phyloP scores from a whole-genome alignment of 2,329 filamentous ascomycete species.

The Dryadomyces sulphureus region DNA sequence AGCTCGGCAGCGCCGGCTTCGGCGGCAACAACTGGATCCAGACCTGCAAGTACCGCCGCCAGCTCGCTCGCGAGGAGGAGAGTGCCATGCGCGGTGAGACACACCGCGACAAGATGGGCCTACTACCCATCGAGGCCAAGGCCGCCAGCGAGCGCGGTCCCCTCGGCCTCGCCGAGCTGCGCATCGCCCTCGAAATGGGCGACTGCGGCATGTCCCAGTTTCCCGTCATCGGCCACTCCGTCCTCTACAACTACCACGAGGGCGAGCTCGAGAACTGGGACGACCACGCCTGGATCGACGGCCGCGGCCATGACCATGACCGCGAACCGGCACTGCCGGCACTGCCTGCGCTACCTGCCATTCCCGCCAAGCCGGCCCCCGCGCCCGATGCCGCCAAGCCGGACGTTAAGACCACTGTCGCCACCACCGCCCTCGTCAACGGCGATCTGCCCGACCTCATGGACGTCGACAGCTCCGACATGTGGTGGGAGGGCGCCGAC shows the following conservation, averaged over 20 bases:
- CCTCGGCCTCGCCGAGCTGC: slow-evolving; percentile 63
- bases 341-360: neutral
- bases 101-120: slow-evolving; percentile 56
- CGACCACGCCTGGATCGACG: slow-evolving; percentile 40
- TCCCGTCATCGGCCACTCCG: slow-evolving; percentile 55
- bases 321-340: neutral
- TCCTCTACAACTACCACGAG: slow-evolving; percentile 59
- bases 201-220: slow-evolving; percentile 66
- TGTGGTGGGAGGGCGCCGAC: slow-evolving; percentile 49
- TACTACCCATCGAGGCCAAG: slow-evolving; percentile 70
- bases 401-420: neutral
- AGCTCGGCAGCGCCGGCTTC: slow-evolving; percentile 45
- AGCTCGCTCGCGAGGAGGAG: slow-evolving; percentile 63
- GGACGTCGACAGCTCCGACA: slow-evolving; percentile 41
- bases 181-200: slow-evolving; percentile 59
- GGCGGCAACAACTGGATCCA: slow-evolving; percentile 60
- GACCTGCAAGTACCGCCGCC: slow-evolving; percentile 62
- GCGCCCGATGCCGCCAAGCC: neutral
- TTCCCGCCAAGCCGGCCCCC: neutral
- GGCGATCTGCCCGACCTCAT: slow-evolving; percentile 32
- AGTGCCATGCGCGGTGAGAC: slow-evolving; percentile 59
- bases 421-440: neutral
- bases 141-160: slow-evolving; percentile 57
- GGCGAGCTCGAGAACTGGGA: slow-evolving; percentile 57
- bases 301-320: slow-evolving; percentile 12